Conservation (phyloP, 208 protist species). For the Acanthamoeba royreba region DNA sequence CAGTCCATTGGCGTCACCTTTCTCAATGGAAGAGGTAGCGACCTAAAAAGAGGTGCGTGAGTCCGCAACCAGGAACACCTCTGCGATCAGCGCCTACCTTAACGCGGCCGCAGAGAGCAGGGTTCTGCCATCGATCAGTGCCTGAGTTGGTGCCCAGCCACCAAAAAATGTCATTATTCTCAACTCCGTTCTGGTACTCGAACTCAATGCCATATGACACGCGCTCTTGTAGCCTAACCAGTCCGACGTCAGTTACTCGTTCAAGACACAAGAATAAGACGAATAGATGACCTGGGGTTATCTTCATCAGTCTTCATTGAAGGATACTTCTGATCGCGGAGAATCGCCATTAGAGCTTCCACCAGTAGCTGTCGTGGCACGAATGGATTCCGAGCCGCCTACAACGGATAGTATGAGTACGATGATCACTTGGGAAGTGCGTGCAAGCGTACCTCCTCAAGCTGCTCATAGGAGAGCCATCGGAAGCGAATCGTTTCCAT, state of each 20-base stretch:
- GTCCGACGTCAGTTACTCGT: no score
- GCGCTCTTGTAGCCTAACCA: background rate
- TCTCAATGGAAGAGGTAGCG: background rate
- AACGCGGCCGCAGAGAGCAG: background rate
- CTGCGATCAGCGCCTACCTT: background rate
- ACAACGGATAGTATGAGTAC: no score
- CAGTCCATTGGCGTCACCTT: background rate
- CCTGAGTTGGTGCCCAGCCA: slow-evolving; percentile 50
- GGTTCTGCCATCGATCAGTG: background rate
- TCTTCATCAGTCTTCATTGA: background rate
- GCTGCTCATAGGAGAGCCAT: background rate
- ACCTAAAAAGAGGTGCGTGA: background rate
- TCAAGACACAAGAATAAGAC: no score
- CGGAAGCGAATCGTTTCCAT: background rate
- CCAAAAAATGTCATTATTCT: slow-evolving; percentile 61
- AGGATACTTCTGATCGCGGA: background rate
- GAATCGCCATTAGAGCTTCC: background rate
- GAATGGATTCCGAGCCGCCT: background rate
- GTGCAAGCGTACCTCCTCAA: background rate
- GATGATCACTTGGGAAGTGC: no score
- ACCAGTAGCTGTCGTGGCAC: background rate
- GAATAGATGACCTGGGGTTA: background rate
- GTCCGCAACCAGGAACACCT: no score
- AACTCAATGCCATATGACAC: slow-evolving; percentile 9
- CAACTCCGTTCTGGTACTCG: slow-evolving; percentile 47